These are phyloP conservation scores for Colletotrichum sp. DNA, from an alignment of 2,329 filamentous ascomycete genomes.

Conservation along the genomic window DNA sequence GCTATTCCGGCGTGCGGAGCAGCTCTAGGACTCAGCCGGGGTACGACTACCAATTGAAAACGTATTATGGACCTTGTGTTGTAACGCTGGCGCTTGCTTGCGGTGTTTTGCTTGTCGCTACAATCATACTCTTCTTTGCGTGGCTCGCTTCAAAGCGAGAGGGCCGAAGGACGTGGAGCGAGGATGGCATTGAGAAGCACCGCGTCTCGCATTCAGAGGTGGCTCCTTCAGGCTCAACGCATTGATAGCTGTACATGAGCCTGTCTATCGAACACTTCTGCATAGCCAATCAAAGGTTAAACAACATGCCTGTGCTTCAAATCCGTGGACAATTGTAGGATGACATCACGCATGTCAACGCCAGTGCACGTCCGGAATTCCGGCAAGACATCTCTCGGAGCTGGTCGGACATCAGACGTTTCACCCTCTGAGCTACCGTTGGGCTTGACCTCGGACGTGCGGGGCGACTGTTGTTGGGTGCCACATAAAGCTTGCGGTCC, in stretches of 20 bases:
- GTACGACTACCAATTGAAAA: too few relatives aligned
- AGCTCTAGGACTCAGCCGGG: too few relatives aligned
- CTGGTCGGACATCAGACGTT: conserved; percentile 14
- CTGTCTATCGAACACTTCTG: neutral
- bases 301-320: neutral
- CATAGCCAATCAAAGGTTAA: neutral
- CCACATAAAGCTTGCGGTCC: neutral
- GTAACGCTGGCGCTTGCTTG: neutral
- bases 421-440: neutral
- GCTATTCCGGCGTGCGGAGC: too few relatives aligned
- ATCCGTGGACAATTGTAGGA: neutral
- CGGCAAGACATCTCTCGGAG: neutral
- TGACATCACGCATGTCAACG: neutral
- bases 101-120: neutral
- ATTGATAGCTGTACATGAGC: neutral
- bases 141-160: neutral
- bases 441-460: neutral
- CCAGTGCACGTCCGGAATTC: neutral
- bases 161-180: neutral
- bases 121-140: neutral
- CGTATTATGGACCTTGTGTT: neutral
- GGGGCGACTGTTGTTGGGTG: conserved; percentile 3
- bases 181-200: neutral
- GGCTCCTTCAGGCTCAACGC: neutral
- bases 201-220: neutral